These are phyloP conservation scores for Aspergillus sp. DNA, from an alignment of 2,329 filamentous ascomycete species.

Conservation along the genomic window DNA sequence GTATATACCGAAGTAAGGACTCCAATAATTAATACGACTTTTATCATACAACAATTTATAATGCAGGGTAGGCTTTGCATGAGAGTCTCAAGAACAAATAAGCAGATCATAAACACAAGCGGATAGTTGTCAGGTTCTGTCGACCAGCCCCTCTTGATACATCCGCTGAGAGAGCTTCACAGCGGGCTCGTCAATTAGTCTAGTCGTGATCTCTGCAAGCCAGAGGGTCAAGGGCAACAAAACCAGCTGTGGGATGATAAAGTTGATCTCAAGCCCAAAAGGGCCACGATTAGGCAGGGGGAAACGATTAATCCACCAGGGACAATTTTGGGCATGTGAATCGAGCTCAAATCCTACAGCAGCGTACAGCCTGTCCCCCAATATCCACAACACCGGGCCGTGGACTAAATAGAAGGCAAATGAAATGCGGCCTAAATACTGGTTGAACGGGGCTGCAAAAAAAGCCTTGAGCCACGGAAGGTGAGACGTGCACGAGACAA, in stretches of 20 bases:
- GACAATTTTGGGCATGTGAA: constrained; percentile 52
- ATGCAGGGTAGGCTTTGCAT: background rate
- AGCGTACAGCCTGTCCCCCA: constrained; percentile 48
- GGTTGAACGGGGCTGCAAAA: constrained; percentile 59
- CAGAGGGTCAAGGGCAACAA: background rate
- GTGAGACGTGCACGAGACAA: constrained; percentile 58
- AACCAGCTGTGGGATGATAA: background rate
- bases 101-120: background rate
- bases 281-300: constrained; percentile 57
- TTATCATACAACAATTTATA: background rate
- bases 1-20: background rate
- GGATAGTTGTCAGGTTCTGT: background rate
- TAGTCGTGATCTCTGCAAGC: background rate
- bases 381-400: constrained; percentile 58
- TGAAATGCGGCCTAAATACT: constrained; percentile 63
- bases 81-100: background rate
- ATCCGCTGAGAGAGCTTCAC: background rate
- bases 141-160: background rate
- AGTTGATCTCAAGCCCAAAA: constrained; percentile 47
- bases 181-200: background rate
- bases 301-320: constrained; percentile 58
- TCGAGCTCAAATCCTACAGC: constrained; percentile 57
- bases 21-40: background rate
- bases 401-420: constrained; percentile 66
- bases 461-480: constrained; percentile 57